Evolutionary conservation across 2,329 filamentous ascomycete species (phyloP), one percentile per base, ranked within the genome.

Genomic region (Magnaporthiopsis incrustans): DNA sequence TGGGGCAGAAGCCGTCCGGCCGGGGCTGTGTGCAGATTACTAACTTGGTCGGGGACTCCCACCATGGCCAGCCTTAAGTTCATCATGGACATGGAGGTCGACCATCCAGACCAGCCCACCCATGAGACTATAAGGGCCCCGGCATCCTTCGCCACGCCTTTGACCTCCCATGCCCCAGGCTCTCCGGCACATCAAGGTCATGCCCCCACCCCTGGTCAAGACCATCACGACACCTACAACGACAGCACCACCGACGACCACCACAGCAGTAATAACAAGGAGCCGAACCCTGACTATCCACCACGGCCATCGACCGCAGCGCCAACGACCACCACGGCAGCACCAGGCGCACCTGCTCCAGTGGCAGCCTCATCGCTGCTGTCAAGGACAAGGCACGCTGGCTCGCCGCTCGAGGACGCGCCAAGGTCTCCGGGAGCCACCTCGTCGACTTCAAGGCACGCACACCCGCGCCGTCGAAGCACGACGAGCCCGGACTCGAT

Each of bases 81-180:
- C 70, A 85, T 85, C 72, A 84, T 85, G 79, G 82, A 84, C 72
- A 75, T 77, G 70, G 79, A 81, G 70, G 80, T 83, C 69, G 81
- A 81, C 69, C 75, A 78, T 67, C 72, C 72, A 66, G 75, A 77
- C 68, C 71, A 77, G 65, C 65, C 65, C 65, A 69, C 65, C 62
- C 73, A 72, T 71, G 69, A 74, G 71, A 75, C 77, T 78, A 81
- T 79, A 78, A 82, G 74, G 75, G 74, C 76, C 70, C 73, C 73
- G 68, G 73, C 74, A 70, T 72, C 78, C 70, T 71, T 70, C 68
- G 70, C 71, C 76, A 74, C 72, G 74, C 73, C 72, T 70, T 72
- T 71, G 66, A 69, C 70, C 67, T 71, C 69, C 72, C 72, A 67
- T 71, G 70, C 69, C 73, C 74, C 72, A 67, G 73, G 73, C 72